Evolutionary conservation across 495 filamentous ascomycete species (phyloP).

Genomic region (Tuber calosporum): DNA sequence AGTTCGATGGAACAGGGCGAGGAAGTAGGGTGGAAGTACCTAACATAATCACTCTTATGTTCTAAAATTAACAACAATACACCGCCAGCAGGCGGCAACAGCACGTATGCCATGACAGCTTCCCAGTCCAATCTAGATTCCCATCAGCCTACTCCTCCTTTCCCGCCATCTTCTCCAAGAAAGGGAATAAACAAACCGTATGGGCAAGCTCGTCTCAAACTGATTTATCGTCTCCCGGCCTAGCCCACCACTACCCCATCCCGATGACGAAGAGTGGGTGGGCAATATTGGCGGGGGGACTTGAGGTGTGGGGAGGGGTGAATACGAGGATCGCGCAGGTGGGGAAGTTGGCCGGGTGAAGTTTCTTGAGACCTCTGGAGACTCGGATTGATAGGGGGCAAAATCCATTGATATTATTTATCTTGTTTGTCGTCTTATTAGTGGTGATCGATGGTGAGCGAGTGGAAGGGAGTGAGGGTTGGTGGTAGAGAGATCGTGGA

Average conservation of each 20-base stretch:
- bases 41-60: conserved; percentile 91
- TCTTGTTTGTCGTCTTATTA: background rate
- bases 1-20: background rate
- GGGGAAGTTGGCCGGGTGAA: conserved; percentile 64
- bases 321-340: conserved; percentile 48
- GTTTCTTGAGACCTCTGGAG: conserved; percentile 44
- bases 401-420: conserved; percentile 63
- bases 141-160: conserved; percentile 8
- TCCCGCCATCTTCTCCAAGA: background rate
- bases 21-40: conserved; percentile 48
- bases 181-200: conserved; percentile 45
- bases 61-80: conserved; percentile 79
- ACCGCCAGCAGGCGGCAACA: conserved; percentile 76
- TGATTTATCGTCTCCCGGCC: conserved; percentile 48
- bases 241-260: conserved; percentile 28
- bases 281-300: conserved; percentile 42
- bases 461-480: background rate
- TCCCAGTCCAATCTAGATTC: conserved; percentile 58
- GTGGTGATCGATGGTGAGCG: conserved; percentile 6
- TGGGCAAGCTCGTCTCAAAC: conserved; percentile 64
- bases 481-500: background rate
- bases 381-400: conserved; percentile 74
- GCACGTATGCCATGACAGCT: conserved; percentile 82
- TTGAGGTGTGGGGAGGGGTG: conserved; percentile 42
- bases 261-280: conserved; percentile 44